phyloP scores from a whole-genome alignment of 2,329 filamentous ascomycete genomes.

The Grosmannia serpens region DNA sequence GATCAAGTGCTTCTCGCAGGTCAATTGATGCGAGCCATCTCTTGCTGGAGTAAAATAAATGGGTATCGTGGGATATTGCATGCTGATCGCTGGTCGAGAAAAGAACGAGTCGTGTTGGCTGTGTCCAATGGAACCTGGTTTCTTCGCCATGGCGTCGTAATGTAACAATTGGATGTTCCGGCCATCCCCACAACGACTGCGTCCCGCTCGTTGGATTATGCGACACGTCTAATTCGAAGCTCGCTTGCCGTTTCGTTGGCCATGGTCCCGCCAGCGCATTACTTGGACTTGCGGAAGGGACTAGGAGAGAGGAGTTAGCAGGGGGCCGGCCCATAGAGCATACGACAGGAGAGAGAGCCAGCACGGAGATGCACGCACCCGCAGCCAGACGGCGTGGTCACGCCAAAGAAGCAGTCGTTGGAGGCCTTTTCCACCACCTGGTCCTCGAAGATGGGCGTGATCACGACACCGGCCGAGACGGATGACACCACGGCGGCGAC shows the following conservation, averaged over 20 bases:
- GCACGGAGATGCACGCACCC: slow-evolving; percentile 29
- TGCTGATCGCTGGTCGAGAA: background rate
- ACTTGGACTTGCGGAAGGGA: slow-evolving; percentile 3
- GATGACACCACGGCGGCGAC: slow-evolving; percentile 33
- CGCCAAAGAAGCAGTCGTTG: slow-evolving; percentile 45
- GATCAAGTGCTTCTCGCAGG: background rate
- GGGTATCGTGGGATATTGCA: background rate
- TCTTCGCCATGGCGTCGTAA: background rate
- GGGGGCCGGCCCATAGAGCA: background rate
- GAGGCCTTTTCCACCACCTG: slow-evolving; percentile 36
- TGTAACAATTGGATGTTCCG: background rate
- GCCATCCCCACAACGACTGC: background rate
- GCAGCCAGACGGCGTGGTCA: slow-evolving; percentile 45
- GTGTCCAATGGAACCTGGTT: background rate
- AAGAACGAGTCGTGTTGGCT: background rate
- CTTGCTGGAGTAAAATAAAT: background rate
- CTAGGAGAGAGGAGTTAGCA: background rate
- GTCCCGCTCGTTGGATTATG: background rate
- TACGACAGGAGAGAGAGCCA: background rate
- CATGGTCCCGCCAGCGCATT: background rate
- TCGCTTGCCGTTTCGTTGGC: background rate
- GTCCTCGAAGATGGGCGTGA: slow-evolving; percentile 38
- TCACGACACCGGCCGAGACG: slow-evolving; percentile 41
- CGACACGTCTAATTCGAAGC: background rate
- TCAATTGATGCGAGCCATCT: background rate